Conservation (phyloP, 2,329 filamentous ascomycete genomes). For the Elsinoe australis region DNA sequence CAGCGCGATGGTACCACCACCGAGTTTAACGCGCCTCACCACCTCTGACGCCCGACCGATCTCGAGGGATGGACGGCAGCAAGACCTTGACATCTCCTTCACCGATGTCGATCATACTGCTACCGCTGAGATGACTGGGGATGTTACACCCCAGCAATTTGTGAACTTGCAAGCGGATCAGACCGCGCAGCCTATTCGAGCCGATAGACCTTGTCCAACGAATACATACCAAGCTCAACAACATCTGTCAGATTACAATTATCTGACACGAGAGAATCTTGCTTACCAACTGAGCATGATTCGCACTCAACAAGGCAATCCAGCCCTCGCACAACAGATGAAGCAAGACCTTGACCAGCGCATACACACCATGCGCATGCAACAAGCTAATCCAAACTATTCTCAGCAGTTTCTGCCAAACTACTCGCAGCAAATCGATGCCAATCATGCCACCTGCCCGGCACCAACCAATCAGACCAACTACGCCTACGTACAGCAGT, state of each 20-base stretch:
- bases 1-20: background rate
- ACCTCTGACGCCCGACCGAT: background rate
- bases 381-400: too few relatives aligned
- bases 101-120: background rate
- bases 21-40: too few relatives aligned
- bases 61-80: background rate
- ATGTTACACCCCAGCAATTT: background rate
- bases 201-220: background rate
- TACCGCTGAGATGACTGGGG: background rate
- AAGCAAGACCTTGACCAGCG: background rate
- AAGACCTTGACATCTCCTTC: background rate
- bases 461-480: background rate
- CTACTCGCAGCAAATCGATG: too few relatives aligned
- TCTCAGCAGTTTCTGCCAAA: background rate
- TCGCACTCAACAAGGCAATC: background rate
- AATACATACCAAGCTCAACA: background rate
- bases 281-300: too few relatives aligned
- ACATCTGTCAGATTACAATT: too few relatives aligned
- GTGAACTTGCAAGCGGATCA: background rate
- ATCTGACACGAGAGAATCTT: too few relatives aligned
- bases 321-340: background rate
- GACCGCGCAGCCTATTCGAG: too few relatives aligned
- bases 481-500: background rate
- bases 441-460: background rate
- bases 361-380: constrained; percentile 1